A percentile compares a stretch with the other conserved stretches of the same genome.
phyloP scores from a whole-genome alignment of 2,329 filamentous ascomycete genomes.

The Neurospora sp. region DNA sequence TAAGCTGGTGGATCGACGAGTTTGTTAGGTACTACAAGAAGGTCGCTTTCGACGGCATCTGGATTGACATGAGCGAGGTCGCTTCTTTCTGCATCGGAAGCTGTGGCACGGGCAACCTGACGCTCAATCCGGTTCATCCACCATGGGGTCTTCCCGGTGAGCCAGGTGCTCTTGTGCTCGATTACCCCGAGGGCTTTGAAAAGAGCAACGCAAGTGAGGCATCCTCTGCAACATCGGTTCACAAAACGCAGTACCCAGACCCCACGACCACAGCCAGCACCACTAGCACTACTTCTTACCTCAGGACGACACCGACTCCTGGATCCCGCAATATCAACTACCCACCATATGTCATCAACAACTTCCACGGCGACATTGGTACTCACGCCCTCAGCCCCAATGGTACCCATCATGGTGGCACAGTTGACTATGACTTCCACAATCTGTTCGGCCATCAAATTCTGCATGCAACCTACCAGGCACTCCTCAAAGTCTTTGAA shows the following conservation, averaged over 20 bases:
- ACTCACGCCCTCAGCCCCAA: conserved; percentile 68
- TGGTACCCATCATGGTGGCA: conserved; percentile 64
- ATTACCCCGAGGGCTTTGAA: conserved; percentile 62
- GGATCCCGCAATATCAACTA: conserved; percentile 59
- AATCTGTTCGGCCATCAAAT: conserved; percentile 70
- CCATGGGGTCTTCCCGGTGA: conserved; percentile 57
- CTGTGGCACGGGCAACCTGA: conserved; percentile 57
- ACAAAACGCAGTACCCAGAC: conserved; percentile 26
- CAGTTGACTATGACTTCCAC: conserved; percentile 71
- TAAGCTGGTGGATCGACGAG: conserved; percentile 59
- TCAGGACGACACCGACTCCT: conserved; percentile 50
- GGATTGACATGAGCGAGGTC: conserved; percentile 49
- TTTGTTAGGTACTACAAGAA: conserved; percentile 18
- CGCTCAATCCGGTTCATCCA: conserved; percentile 59
- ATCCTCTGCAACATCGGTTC: conserved; percentile 43
- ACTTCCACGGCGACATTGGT: conserved; percentile 62
- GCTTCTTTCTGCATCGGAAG: conserved; percentile 59
- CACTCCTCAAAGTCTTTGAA: conserved; percentile 53
- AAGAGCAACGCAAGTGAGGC: conserved; percentile 60
- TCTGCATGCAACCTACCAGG: conserved; percentile 66
- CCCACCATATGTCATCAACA: conserved; percentile 69
- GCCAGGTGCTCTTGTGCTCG: conserved; percentile 45
- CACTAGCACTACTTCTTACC: conserved; percentile 33
- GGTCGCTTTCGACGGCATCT: conserved; percentile 38
- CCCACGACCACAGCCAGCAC: conserved; percentile 20